Base-by-base conservation (phyloP, 345 rosid species). In the Eutrema japonicum region DNA sequence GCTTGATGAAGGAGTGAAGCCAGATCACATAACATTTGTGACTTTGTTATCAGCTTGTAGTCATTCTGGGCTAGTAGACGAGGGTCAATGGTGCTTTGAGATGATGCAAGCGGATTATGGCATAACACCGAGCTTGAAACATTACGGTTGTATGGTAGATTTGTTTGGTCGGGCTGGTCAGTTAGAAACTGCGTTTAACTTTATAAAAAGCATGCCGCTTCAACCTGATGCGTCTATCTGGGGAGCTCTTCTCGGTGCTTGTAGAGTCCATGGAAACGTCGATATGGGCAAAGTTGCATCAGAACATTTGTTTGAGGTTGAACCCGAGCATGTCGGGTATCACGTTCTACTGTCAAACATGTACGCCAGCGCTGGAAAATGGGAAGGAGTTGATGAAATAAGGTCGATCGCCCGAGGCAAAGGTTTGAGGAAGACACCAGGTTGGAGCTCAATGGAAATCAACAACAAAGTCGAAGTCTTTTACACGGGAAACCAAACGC, bases 141-240 rank as follows among this genome's bases (percentile, higher is more conserved):
- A 86, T 36, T 86, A 79, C 64, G 83, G 90, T 70, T 84, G 90
- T 68, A 84, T 86, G 90, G 86, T 86, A 43, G 90, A 86, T 74
- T 79, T 86, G 78, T 82, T 68, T 68, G 86, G 90, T 60, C 73
- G 88, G 58, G 81, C 88, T 60, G 90, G 90, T 53, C 47, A 70
- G 26, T 66, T 86, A 65, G 88, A 81, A 67, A 79, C 54, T 66
- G 90, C 88, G 10, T 81, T 61, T 64, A 49, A 71, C 49, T 81
- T 86, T 43, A 82, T 84, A 42, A 75, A 80, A 53, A 29, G 54
- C 30, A 82, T 86, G 90, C 85, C 86, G 11, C 26, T 86, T 7
- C 70, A 49, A 68, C 86, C 90, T 4, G 90, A 84, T 79, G 81
- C 85, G 66, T 81, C 85, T 16, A 56, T 84, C 8, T 86, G 90